Conservation (phyloP, 345 rosid species). For the Rhodamnia rubescens region DNA sequence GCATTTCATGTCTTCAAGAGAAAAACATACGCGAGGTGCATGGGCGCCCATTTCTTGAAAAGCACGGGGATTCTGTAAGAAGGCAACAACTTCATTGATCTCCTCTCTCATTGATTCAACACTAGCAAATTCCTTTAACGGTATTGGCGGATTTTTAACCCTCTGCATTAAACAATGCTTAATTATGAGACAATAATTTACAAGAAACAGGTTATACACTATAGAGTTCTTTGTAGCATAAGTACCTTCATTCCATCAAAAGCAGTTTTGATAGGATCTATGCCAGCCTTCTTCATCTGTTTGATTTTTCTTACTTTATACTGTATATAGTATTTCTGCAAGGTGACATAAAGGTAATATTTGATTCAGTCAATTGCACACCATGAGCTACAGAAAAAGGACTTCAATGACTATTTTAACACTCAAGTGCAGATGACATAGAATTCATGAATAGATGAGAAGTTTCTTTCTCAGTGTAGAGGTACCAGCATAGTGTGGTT, state of each 20-base stretch:
- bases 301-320: slow-evolving; percentile 44
- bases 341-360: slow-evolving; percentile 5
- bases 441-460: neutral
- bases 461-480: neutral
- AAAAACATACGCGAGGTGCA: slow-evolving; percentile 73
- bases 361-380: slow-evolving; percentile 2
- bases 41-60: slow-evolving; percentile 95
- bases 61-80: slow-evolving; percentile 84
- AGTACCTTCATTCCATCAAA: slow-evolving; percentile 83
- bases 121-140: slow-evolving; percentile 80
- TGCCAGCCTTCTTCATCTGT: slow-evolving; percentile 64
- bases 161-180: slow-evolving; percentile 30
- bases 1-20: neutral
- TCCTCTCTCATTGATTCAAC: slow-evolving; percentile 95
- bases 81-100: slow-evolving; percentile 91
- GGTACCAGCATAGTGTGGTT: neutral
- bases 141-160: slow-evolving; percentile 94
- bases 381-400: neutral
- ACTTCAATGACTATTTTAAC: neutral
- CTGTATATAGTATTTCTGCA: slow-evolving; percentile 66
- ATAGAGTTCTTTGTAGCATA: neutral
- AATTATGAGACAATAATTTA: neutral
- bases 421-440: neutral
- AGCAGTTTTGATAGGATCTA: slow-evolving; percentile 81
- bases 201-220: neutral